Evolutionary conservation across 2,329 filamentous ascomycete genomes (phyloP).

Genomic region (Onygenales sp.): DNA sequence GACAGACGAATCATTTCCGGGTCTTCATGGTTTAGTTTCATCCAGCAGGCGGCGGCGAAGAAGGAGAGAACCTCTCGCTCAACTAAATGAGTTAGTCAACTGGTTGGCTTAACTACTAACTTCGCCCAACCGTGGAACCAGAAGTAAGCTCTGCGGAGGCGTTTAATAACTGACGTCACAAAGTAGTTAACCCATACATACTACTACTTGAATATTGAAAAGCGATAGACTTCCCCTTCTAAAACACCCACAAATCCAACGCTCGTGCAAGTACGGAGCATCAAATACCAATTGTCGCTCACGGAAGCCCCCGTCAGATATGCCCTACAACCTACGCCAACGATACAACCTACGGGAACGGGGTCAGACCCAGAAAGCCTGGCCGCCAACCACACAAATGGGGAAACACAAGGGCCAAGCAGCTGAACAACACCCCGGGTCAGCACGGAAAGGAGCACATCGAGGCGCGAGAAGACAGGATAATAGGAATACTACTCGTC

Average conservation of each 20-base stretch:
- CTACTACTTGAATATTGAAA: background rate
- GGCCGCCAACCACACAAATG: background rate
- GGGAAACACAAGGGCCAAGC: background rate
- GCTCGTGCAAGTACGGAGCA: background rate
- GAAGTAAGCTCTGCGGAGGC: no score
- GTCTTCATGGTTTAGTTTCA: no score
- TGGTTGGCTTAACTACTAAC: no score
- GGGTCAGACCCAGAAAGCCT: background rate
- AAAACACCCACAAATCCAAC: background rate
- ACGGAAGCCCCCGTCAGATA: background rate
- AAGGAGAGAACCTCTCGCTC: no score
- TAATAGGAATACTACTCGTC: background rate
- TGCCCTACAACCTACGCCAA: slow-evolving; percentile 2
- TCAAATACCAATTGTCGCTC: background rate
- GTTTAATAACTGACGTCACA: no score
- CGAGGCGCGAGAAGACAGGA: background rate
- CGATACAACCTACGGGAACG: background rate
- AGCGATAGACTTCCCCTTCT: background rate
- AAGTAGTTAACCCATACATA: no score
- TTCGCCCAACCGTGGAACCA: no score
- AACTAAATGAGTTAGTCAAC: no score
- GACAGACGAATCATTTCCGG: no score
- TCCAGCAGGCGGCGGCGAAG: no score
- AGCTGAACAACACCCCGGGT: background rate
- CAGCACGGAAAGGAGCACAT: background rate